Percentiles rank a stretch among this genome's conserved stretches.
Evolutionary conservation across 176 grass and related monocot genomes (phyloP).

Genomic region (Bonia amplexicaulis): DNA sequence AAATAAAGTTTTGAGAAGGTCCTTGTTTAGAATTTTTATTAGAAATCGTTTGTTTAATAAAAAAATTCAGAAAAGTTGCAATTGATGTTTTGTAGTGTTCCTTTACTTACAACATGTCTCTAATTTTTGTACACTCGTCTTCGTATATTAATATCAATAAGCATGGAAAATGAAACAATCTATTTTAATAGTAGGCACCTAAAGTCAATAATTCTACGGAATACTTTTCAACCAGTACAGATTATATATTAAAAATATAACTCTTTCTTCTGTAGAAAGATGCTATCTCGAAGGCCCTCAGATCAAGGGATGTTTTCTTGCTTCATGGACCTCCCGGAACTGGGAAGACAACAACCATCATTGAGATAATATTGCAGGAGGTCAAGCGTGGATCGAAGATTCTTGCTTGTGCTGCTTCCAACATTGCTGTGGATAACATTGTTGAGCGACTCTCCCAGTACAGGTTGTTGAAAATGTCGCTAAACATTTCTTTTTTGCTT

Average conservation of each 20-base stretch:
- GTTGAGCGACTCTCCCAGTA: constrained; percentile 90
- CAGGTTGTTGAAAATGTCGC: constrained; percentile 45
- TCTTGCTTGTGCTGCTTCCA: constrained; percentile 99
- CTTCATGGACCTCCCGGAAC: constrained; percentile 99
- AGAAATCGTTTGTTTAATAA: constrained; percentile 3
- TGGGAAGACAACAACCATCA: constrained; percentile 93
- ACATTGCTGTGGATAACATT: constrained; percentile 98
- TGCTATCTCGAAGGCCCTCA: constrained; percentile 80
- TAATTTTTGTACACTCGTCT: background rate
- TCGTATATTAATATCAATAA: background rate
- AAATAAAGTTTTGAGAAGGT: background rate
- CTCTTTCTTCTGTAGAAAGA: constrained; percentile 60
- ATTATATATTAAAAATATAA: constrained; percentile 1
- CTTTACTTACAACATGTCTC: background rate
- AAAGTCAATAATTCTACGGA: background rate
- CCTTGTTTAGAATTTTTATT: background rate
- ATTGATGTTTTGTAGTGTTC: background rate
- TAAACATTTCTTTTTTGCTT: background rate
- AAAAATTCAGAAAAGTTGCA: background rate
- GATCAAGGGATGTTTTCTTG: constrained; percentile 90
- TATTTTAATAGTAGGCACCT: background rate
- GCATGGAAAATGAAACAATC: background rate
- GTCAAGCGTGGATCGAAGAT: constrained; percentile 91
- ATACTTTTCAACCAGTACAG: background rate
- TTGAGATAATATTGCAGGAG: constrained; percentile 96